Evolutionary conservation across 495 filamentous ascomycete species (phyloP).

Genomic region (Penicillium turbatum): DNA sequence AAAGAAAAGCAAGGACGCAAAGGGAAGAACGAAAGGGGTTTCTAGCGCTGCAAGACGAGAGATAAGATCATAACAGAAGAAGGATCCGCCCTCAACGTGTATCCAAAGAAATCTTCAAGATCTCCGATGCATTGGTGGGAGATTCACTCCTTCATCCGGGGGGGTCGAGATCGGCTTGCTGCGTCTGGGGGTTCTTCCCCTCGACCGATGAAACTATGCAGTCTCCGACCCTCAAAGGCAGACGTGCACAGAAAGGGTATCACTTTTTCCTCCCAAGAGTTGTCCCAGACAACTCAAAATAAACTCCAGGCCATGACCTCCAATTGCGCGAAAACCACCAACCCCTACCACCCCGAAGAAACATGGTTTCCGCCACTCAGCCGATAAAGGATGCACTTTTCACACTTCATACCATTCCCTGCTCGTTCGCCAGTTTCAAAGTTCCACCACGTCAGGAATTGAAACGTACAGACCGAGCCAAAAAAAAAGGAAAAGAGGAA

Average conservation of each 20-base stretch:
- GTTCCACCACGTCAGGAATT: conserved; percentile 6
- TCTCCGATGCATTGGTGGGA: conserved; percentile 31
- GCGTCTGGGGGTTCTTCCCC: conserved; percentile 30
- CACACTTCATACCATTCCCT: conserved; percentile 17
- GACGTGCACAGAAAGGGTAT: conserved; percentile 50
- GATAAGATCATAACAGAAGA: conserved; percentile 18
- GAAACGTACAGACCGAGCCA: conserved; percentile 12
- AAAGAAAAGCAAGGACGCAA: conserved; percentile 26
- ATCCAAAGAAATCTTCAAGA: conserved; percentile 30
- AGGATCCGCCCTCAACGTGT: conserved; percentile 22
- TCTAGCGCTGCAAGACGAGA: conserved; percentile 41
- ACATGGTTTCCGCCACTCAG: conserved; percentile 24
- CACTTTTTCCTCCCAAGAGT: conserved; percentile 49
- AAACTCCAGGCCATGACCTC: conserved; percentile 42
- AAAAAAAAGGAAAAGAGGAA: neutral
- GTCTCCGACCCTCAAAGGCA: conserved; percentile 40
- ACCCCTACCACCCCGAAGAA: conserved; percentile 23
- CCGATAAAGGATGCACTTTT: conserved; percentile 28
- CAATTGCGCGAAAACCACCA: conserved; percentile 38
- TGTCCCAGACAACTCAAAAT: conserved; percentile 45
- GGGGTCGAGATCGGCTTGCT: conserved; percentile 25
- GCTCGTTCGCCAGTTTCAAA: conserved; percentile 14
- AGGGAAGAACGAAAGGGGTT: conserved; percentile 28
- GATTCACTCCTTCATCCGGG: conserved; percentile 7
- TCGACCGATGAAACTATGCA: conserved; percentile 40